phyloP scores from a whole-genome alignment of 192 early-diverging fungal genomes.

The Pilaira anomala region DNA sequence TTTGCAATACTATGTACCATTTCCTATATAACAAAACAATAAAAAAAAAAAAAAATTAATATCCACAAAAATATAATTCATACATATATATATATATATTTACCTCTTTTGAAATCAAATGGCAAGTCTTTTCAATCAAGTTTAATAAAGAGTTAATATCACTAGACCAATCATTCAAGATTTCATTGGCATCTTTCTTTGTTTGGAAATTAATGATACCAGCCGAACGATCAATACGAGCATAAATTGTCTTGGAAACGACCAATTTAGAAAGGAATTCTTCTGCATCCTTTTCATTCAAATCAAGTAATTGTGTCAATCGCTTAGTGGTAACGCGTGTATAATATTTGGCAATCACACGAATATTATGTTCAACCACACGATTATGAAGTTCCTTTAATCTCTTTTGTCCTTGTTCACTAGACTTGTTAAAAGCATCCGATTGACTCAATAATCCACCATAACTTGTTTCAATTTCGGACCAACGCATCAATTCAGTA shows the following conservation, averaged over 20 bases:
- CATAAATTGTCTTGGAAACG: conserved; percentile 92
- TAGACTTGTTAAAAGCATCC: conserved; percentile 65
- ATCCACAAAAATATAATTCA: too few species aligned
- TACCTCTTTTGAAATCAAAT: conserved; percentile 81
- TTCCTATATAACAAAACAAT: background rate
- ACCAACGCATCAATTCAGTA: conserved; percentile 92
- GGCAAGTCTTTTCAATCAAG: conserved; percentile 93
- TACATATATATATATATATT: background rate
- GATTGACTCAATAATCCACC: conserved; percentile 72
- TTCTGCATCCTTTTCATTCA: conserved; percentile 80
- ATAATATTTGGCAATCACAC: conserved; percentile 96
- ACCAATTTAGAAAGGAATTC: conserved; percentile 91
- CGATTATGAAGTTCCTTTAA: conserved; percentile 86
- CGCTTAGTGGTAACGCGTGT: conserved; percentile 81
- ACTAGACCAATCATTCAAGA: conserved; percentile 91
- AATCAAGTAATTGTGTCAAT: conserved; percentile 86
- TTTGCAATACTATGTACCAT: conserved; percentile 16
- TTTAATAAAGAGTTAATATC: conserved; percentile 85
- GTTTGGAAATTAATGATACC: conserved; percentile 87
- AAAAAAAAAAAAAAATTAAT: background rate
- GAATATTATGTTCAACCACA: conserved; percentile 98
- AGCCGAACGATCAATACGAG: conserved; percentile 89
- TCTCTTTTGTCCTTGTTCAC: conserved; percentile 76
- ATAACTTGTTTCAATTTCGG: conserved; percentile 89
- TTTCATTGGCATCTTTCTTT: conserved; percentile 81